These are phyloP conservation scores for Penicillium brasilianum DNA, from an alignment of 2,329 filamentous ascomycete genomes.

Conservation along the genomic window DNA sequence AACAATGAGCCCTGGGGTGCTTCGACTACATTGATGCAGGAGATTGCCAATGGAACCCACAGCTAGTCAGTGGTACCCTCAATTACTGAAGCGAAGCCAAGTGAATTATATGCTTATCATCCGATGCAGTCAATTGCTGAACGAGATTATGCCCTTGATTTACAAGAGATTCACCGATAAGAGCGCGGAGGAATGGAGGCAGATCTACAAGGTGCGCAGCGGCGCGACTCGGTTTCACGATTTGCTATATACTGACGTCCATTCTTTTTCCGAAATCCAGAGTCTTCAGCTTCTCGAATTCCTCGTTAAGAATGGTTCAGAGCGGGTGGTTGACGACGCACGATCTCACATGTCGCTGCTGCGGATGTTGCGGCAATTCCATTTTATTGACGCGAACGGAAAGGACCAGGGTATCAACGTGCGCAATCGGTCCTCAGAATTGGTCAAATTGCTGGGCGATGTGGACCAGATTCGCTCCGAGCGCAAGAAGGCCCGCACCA, in stretches of 20 bases:
- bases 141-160: conserved; percentile 99
- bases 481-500: conserved; percentile 85
- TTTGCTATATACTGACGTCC: conserved; percentile 4
- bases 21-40: conserved; percentile 86
- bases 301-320: conserved; percentile 96
- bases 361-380: conserved; percentile 98
- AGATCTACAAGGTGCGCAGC: conserved; percentile 86
- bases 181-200: conserved; percentile 95
- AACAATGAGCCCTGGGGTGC: conserved; percentile 99
- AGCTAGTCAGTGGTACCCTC: conserved; percentile 75
- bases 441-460: conserved; percentile 90
- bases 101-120: conserved; percentile 18
- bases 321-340: conserved; percentile 95
- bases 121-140: conserved; percentile 79
- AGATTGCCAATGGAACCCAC: conserved; percentile 96
- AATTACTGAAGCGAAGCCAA: neutral
- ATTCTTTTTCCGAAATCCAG: conserved; percentile 41
- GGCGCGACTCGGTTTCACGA: neutral
- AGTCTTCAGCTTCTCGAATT: conserved; percentile 92
- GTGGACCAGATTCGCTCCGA: conserved; percentile 60
- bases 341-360: conserved; percentile 91
- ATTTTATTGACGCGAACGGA: conserved; percentile 93
- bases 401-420: conserved; percentile 99
- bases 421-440: conserved; percentile 92
- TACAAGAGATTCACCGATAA: conserved; percentile 99